These are phyloP conservation scores for Neofusicoccum laricinum DNA, from an alignment of 2,329 filamentous ascomycete species.

Conservation along the genomic window DNA sequence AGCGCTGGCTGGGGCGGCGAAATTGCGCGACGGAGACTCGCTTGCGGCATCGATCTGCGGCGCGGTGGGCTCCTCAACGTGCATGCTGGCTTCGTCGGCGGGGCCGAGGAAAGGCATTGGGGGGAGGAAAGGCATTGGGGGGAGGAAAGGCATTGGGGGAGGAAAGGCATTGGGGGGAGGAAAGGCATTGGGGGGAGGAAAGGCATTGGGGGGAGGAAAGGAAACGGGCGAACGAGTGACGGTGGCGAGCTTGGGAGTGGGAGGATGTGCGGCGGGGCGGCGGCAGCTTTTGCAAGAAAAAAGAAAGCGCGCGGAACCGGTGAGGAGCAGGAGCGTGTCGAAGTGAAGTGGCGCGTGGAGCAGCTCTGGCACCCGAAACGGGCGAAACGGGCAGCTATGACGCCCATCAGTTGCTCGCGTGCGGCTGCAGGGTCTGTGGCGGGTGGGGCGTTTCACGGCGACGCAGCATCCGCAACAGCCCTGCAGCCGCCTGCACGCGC, in stretches of 20 bases:
- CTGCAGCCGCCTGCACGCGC: neutral
- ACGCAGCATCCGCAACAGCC: neutral
- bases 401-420: neutral
- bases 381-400: neutral
- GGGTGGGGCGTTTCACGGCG: neutral
- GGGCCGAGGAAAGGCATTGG: conserved; percentile 15
- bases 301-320: conserved; percentile 3
- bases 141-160: conserved; percentile 1
- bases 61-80: conserved; percentile 8
- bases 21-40: conserved; percentile 22
- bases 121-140: conserved; percentile 4
- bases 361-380: neutral
- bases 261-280: neutral
- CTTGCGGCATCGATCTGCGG: conserved; percentile 28
- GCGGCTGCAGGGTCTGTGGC: neutral
- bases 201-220: conserved; percentile 11
- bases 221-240: neutral
- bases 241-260: neutral
- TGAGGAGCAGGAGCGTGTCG: conserved; percentile 11
- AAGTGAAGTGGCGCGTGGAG: conserved; percentile 11
- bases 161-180: conserved; percentile 12
- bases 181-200: conserved; percentile 17
- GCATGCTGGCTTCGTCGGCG: neutral
- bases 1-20: conserved; percentile 26
- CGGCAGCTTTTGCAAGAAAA: conserved; percentile 6